Percentiles rank a stretch among this genome's conserved stretches.
Evolutionary conservation across 768 basidiomycete species (phyloP).

Genomic region (Lepiota brunneoincarnata): DNA sequence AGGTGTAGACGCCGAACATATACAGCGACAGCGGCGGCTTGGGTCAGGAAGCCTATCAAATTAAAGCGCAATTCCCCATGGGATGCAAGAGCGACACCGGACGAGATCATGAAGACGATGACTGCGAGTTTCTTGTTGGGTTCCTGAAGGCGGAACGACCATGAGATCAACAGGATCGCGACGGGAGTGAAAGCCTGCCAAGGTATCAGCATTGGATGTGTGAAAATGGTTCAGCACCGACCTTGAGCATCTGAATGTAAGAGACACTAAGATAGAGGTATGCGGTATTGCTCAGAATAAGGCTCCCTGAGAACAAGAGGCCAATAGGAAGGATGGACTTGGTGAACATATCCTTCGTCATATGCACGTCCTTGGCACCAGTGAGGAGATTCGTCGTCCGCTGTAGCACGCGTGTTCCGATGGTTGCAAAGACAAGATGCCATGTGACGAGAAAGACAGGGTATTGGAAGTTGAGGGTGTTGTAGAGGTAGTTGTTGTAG

Average conservation of each 20-base stretch:
- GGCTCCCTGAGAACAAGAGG: conserved; percentile 86
- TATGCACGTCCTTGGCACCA: conserved; percentile 72
- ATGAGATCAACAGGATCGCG: conserved; percentile 91
- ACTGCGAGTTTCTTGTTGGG: conserved; percentile 76
- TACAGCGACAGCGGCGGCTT: conserved; percentile 83
- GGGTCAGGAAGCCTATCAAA: conserved; percentile 81
- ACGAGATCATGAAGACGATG: conserved; percentile 90
- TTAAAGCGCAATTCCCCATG: conserved; percentile 88
- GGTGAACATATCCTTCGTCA: conserved; percentile 76
- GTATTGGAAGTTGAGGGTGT: conserved; percentile 78
- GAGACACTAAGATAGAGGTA: conserved; percentile 90
- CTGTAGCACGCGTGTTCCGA: conserved; percentile 84
- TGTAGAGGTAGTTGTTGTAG: conserved; percentile 93
- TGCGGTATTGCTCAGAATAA: conserved; percentile 88
- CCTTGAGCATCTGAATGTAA: conserved; percentile 98
- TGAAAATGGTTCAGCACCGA: conserved; percentile 22
- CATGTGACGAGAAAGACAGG: conserved; percentile 93
- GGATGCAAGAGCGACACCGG: conserved; percentile 86
- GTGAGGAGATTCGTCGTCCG: conserved; percentile 82
- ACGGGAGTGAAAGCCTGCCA: conserved; percentile 85
- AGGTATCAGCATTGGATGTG: neutral
- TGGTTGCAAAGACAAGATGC: conserved; percentile 74
- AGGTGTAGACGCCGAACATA: conserved; percentile 26
- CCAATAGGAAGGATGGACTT: conserved; percentile 93
- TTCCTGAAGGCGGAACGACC: conserved; percentile 84